Conservation (phyloP, 2,329 filamentous ascomycete species). For the Podosphaera xanthii region DNA sequence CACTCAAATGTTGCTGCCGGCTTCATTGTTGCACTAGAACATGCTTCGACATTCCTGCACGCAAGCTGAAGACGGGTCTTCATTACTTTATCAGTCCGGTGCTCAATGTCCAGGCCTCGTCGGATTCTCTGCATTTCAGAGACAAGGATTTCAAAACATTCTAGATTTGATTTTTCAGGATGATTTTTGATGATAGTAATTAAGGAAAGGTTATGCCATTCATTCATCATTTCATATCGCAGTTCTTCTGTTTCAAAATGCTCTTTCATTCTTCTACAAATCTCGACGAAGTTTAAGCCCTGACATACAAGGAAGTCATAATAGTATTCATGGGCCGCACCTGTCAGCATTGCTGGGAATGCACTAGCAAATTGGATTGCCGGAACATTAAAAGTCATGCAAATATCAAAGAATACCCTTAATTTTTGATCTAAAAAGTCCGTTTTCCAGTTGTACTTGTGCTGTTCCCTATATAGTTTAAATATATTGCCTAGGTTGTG, state of each 20-base stretch:
- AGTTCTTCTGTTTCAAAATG: conserved; percentile 1
- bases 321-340: neutral
- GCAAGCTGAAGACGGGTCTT: neutral
- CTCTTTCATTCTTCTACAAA: neutral
- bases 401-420: neutral
- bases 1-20: neutral
- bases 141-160: neutral
- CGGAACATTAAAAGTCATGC: neutral
- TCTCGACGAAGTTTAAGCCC: neutral
- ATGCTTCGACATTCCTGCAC: neutral
- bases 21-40: neutral
- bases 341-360: neutral
- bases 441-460: neutral
- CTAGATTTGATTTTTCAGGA: neutral
- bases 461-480: neutral
- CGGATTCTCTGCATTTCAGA: neutral
- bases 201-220: neutral
- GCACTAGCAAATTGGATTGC: neutral
- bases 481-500: neutral
- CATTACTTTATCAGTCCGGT: neutral
- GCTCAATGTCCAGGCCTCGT: neutral
- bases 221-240: neutral
- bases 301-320: neutral
- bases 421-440: conserved; percentile 1
- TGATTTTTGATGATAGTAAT: neutral